Base-by-base conservation (phyloP, 129 eudicot genomes). In the Pittosporum tobira region DNA sequence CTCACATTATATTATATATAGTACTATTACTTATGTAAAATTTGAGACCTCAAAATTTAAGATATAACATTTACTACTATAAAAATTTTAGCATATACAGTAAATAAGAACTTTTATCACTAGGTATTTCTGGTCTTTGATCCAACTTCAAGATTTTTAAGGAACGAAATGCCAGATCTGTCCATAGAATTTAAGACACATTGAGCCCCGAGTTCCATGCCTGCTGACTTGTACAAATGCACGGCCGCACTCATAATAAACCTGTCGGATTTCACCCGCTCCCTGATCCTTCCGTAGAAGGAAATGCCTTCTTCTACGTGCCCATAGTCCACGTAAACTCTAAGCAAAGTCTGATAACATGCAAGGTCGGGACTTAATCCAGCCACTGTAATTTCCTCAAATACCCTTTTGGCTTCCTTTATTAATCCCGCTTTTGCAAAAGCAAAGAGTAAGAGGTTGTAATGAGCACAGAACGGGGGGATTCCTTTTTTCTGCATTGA, bases 171-270 rank as follows among this genome's bases (percentile, higher is more conserved):
- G 31, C 88, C 83, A 63, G 53, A 27, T 42, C 56, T 69, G 45
- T 63, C 67, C 77, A 88, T 84, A 60, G 79, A 68, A 57, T 53
- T 77, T 25, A 84, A 67, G 36, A 81, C 52, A 54, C 24, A 76
- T 71, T 74, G 67, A 31, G 94, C 89, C 40, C 57, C 57, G 34
- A 22, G 40, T 36, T 51, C 71, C 61, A 79, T 43, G 51, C 80
- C 83, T n/a, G 69, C 81, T 29, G 85, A 70, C 70, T 64, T 74
- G 76, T 84, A 88, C 52, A 88, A 62, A 57, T 81, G 83, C 68
- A 79, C 90, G 18, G 78, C 96, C 22, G 79, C 94, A 75, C 94
- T 88, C 87, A 81, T 40, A 19, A 81, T 67, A 57, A 81, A 88
- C 77, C 81, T 72, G 68, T 88, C 94, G 5, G 81, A 46, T 61